Conservation (phyloP, 768 basidiomycete genomes). For the Russula emetica region DNA sequence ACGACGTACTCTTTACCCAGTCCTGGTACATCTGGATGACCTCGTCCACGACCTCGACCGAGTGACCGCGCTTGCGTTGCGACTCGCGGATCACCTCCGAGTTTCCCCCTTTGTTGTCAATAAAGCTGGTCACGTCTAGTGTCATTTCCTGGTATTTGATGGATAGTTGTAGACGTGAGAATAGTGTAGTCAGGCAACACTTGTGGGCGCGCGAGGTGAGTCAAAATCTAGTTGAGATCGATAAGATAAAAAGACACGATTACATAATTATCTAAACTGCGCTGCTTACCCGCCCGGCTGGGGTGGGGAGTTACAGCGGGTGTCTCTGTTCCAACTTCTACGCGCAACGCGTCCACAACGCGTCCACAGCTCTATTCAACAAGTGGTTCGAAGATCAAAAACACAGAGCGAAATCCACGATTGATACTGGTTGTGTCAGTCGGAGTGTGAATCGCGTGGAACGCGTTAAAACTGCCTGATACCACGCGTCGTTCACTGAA, state of each 20-base stretch:
- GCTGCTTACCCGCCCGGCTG: neutral
- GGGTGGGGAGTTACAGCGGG: neutral
- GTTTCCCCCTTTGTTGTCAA: conserved; percentile 88
- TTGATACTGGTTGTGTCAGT: conserved; percentile 1
- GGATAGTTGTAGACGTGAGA: conserved; percentile 1
- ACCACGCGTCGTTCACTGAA: neutral
- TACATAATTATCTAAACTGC: conserved; percentile 13
- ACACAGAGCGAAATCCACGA: neutral
- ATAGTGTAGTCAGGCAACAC: neutral
- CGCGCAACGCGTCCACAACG: neutral
- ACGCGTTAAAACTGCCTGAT: conserved; percentile 7
- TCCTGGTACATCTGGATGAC: conserved; percentile 86
- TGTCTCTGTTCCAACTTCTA: neutral
- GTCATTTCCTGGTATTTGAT: conserved; percentile 50
- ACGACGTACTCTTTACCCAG: conserved; percentile 86
- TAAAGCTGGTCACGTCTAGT: conserved; percentile 73
- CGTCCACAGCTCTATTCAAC: conserved; percentile 2
- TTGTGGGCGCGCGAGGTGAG: neutral
- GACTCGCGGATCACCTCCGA: conserved; percentile 87
- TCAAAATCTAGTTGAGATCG: conserved; percentile 3
- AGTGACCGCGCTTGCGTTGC: conserved; percentile 84
- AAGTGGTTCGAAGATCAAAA: neutral
- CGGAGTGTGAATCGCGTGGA: conserved; percentile 23
- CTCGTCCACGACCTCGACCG: conserved; percentile 91
- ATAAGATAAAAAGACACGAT: conserved; percentile 12